Percentiles rank a stretch among this genome's conserved stretches.
These are phyloP conservation scores for Oryza rufipogon DNA, from an alignment of 176 grass and related monocot genomes.

Conservation along the genomic window DNA sequence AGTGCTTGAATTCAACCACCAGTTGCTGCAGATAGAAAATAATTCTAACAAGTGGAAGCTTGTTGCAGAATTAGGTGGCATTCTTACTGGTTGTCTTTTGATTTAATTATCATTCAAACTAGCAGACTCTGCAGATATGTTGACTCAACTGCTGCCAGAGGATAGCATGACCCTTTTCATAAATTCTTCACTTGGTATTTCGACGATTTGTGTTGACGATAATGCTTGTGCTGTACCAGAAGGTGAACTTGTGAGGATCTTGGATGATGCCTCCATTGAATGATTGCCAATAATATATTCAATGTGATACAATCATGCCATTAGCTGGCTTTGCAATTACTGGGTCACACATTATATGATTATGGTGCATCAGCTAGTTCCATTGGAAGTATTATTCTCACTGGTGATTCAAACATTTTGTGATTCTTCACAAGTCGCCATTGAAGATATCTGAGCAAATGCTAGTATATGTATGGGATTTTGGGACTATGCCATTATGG, in stretches of 20 bases:
- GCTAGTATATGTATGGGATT: constrained; percentile 50
- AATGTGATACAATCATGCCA: constrained; percentile 32
- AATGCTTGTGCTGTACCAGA: constrained; percentile 53
- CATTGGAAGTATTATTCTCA: constrained; percentile 44
- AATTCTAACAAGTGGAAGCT: constrained; percentile 74
- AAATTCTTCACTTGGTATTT: constrained; percentile 51
- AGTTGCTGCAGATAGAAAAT: constrained; percentile 63
- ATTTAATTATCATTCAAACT: constrained; percentile 64
- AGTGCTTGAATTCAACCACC: constrained; percentile 48
- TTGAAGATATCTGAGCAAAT: constrained; percentile 62
- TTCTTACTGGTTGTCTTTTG: constrained; percentile 72
- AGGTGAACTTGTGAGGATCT: constrained; percentile 44
- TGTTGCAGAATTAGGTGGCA: constrained; percentile 84
- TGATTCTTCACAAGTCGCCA: constrained; percentile 33
- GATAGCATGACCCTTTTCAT: constrained; percentile 46
- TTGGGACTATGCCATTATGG: constrained; percentile 49
- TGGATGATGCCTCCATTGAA: constrained; percentile 45
- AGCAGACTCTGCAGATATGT: constrained; percentile 56
- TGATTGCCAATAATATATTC: constrained; percentile 34
- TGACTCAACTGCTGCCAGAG: constrained; percentile 55
- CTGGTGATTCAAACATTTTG: constrained; percentile 50
- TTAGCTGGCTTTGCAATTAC: constrained; percentile 56
- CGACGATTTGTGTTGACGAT: constrained; percentile 33
- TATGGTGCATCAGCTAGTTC: constrained; percentile 55
- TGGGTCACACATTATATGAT: constrained; percentile 48